These are phyloP conservation scores for Ustilaginoidea virens DNA, from an alignment of 2,329 filamentous ascomycete genomes.

Conservation along the genomic window DNA sequence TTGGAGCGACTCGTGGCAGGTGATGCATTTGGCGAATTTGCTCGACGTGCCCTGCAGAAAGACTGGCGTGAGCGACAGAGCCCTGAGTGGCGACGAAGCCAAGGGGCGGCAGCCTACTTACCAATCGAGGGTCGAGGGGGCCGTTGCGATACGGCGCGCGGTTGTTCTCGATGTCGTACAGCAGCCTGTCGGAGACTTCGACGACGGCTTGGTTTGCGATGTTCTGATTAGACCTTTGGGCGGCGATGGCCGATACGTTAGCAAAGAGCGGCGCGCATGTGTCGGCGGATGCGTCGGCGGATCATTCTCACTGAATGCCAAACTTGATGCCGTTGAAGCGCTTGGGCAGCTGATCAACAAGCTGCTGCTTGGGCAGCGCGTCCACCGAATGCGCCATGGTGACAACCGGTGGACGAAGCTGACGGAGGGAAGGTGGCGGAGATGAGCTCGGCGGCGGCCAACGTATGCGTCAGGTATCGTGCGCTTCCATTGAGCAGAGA, in stretches of 20 bases:
- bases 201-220: constrained; percentile 92
- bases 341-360: constrained; percentile 73
- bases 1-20: constrained; percentile 67
- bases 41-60: constrained; percentile 56
- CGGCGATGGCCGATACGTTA: neutral
- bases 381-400: no score
- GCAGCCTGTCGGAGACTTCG: constrained; percentile 82
- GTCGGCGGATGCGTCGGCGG: constrained; percentile 14
- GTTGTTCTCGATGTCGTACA: constrained; percentile 78
- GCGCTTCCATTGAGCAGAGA: no score
- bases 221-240: constrained; percentile 65
- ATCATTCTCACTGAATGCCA: constrained; percentile 69
- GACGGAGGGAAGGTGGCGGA: no score
- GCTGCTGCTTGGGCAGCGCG: constrained; percentile 26
- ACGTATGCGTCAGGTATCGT: no score
- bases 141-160: constrained; percentile 67
- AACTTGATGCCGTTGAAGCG: constrained; percentile 86
- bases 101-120: constrained; percentile 12
- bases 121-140: constrained; percentile 71
- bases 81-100: constrained; percentile 1
- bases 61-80: no score
- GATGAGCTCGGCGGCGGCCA: no score
- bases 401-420: no score
- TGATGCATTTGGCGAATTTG: constrained; percentile 65
- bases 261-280: neutral